Conservation (phyloP, 805 yeast species). For the Schwanniomyces occidentalis region DNA sequence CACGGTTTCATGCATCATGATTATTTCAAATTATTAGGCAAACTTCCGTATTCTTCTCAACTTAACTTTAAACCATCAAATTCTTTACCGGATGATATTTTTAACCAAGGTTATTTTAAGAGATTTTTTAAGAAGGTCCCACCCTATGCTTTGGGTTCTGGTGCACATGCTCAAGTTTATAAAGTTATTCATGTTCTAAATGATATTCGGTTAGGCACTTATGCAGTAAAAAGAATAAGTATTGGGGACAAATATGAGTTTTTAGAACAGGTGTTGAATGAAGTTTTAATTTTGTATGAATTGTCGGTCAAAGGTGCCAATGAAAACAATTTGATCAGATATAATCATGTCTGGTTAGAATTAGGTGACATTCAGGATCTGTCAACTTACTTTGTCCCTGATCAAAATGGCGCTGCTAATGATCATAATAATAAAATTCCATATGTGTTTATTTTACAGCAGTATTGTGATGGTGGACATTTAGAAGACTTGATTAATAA, state of each 20-base stretch:
- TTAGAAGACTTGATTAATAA: slow-evolving; percentile 59
- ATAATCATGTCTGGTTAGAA: slow-evolving; percentile 93
- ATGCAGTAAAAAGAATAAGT: slow-evolving; percentile 83
- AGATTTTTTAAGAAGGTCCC: slow-evolving; percentile 66
- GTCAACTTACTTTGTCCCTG: slow-evolving; percentile 25
- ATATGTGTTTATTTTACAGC: slow-evolving; percentile 79
- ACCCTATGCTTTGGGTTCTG: slow-evolving; percentile 63
- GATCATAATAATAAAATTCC: slow-evolving; percentile 41
- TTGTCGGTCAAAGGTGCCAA: slow-evolving; percentile 45
- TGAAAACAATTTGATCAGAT: slow-evolving; percentile 65
- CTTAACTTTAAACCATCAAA: slow-evolving; percentile 4
- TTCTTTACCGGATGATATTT: slow-evolving; percentile 53
- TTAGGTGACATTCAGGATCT: slow-evolving; percentile 55
- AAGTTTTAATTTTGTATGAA: slow-evolving; percentile 70
- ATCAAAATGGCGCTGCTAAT: slow-evolving; percentile 7
- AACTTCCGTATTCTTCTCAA: slow-evolving; percentile 18
- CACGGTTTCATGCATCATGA: slow-evolving; percentile 33
- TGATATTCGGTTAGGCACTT: slow-evolving; percentile 68
- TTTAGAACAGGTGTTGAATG: slow-evolving; percentile 69
- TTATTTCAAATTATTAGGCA: slow-evolving; percentile 36
- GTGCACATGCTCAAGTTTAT: slow-evolving; percentile 82
- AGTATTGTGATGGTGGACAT: slow-evolving; percentile 88
- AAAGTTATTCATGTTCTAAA: slow-evolving; percentile 82
- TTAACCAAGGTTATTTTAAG: slow-evolving; percentile 79
- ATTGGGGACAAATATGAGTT: slow-evolving; percentile 76